A percentile compares a stretch with the other conserved stretches of the same genome.
phyloP scores from a whole-genome alignment of 768 basidiomycete genomes.

The Boletus bicolor region DNA sequence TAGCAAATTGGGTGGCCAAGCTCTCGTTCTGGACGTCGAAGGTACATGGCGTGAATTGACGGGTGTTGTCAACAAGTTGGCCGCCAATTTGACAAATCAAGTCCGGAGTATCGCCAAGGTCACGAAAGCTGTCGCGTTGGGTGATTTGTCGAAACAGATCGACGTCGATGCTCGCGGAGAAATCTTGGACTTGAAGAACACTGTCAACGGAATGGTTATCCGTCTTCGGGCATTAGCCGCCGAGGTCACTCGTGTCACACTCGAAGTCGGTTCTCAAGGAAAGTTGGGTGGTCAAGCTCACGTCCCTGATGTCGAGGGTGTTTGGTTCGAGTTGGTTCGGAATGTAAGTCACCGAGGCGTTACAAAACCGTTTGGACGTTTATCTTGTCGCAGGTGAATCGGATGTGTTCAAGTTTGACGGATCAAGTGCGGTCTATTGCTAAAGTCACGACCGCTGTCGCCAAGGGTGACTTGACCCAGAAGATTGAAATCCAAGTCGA shows the following conservation, averaged over 20 bases:
- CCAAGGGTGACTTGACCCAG: conserved; percentile 85
- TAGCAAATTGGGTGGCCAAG: conserved; percentile 81
- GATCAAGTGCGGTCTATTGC: conserved; percentile 84
- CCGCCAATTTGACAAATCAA: conserved; percentile 67
- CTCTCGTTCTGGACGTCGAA: conserved; percentile 82
- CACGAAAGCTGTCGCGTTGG: conserved; percentile 77
- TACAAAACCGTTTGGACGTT: background rate
- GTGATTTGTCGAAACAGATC: conserved; percentile 87
- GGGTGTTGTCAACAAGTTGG: conserved; percentile 78
- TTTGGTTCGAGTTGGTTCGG: conserved; percentile 80
- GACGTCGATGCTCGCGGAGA: conserved; percentile 90
- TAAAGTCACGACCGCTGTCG: conserved; percentile 84
- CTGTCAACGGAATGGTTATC: conserved; percentile 52
- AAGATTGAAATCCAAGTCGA: conserved; percentile 91
- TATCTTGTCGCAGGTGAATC: conserved; percentile 51
- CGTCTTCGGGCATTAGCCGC: conserved; percentile 64
- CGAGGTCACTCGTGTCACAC: conserved; percentile 80
- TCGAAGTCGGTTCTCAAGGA: conserved; percentile 86
- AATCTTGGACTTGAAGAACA: conserved; percentile 76
- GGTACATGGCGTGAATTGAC: conserved; percentile 88
- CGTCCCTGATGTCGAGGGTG: conserved; percentile 88
- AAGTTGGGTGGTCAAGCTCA: conserved; percentile 86
- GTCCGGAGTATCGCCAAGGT: conserved; percentile 58
- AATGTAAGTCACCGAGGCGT: conserved; percentile 45
- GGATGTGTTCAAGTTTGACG: conserved; percentile 78